phyloP scores from a whole-genome alignment of 768 basidiomycete genomes.

The Candolleomyces efflorescens region DNA sequence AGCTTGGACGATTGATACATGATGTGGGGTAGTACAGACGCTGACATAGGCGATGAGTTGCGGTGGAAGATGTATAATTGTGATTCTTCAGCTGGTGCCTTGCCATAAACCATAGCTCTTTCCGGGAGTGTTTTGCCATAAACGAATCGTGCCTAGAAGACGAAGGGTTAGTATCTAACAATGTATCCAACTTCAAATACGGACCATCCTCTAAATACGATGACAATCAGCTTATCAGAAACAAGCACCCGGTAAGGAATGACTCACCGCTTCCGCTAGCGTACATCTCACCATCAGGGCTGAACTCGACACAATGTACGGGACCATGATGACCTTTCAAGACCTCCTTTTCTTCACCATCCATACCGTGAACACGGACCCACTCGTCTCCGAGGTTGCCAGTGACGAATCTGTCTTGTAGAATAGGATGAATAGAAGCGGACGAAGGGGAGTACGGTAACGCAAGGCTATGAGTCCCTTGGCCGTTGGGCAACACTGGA shows the following conservation, averaged over 20 bases:
- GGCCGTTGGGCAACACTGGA: conserved; percentile 61
- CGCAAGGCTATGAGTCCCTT: conserved; percentile 69
- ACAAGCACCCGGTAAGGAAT: conserved; percentile 1
- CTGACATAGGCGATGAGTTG: not conserved
- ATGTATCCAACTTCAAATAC: conserved; percentile 14
- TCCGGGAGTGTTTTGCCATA: conserved; percentile 97
- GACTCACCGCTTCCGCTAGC: conserved; percentile 92
- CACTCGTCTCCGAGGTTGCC: conserved; percentile 91
- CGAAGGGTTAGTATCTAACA: not conserved
- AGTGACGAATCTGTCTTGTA: conserved; percentile 88
- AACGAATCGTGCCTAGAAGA: conserved; percentile 77
- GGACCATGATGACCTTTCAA: conserved; percentile 98
- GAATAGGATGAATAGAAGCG: conserved; percentile 89
- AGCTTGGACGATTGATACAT: not conserved
- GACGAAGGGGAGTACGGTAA: conserved; percentile 89
- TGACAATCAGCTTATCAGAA: conserved; percentile 12
- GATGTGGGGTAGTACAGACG: not conserved
- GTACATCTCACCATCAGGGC: conserved; percentile 96
- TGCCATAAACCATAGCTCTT: conserved; percentile 93
- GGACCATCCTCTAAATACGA: conserved; percentile 66
- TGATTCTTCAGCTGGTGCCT: conserved; percentile 30
- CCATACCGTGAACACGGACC: conserved; percentile 91
- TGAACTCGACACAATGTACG: conserved; percentile 90
- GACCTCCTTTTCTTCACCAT: conserved; percentile 87
- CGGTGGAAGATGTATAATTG: not conserved